A percentile compares a stretch with the other conserved stretches of the same genome.
Conservation (phyloP, 805 yeast species). For the Debaryomyces maramus region DNA sequence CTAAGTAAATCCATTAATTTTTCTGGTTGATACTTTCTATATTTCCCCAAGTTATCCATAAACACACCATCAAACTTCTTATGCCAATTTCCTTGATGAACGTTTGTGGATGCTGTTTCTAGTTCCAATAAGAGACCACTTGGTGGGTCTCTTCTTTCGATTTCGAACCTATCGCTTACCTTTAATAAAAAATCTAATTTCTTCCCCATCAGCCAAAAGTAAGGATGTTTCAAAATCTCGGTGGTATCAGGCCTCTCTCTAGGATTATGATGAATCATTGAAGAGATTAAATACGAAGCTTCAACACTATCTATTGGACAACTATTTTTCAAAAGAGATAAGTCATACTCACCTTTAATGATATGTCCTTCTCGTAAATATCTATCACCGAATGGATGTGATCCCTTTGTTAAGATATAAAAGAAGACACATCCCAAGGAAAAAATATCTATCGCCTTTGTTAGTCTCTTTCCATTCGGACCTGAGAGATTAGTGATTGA, state of each 20-base stretch:
- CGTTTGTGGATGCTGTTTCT: conserved; percentile 49
- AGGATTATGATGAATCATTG: conserved; percentile 75
- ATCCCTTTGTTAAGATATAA: conserved; percentile 78
- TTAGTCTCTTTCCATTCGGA: conserved; percentile 53
- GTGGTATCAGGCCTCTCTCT: conserved; percentile 67
- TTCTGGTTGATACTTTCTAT: conserved; percentile 79
- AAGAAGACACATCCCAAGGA: conserved; percentile 93
- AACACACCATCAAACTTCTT: conserved; percentile 66
- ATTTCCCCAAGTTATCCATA: conserved; percentile 83
- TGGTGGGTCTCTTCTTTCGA: conserved; percentile 80
- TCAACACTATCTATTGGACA: conserved; percentile 52
- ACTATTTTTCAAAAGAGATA: conserved; percentile 45
- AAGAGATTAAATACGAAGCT: conserved; percentile 66
- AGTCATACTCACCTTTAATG: conserved; percentile 59
- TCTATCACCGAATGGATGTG: conserved; percentile 94
- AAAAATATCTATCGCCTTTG: conserved; percentile 90
- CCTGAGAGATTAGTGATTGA: conserved; percentile 11
- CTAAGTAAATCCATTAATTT: conserved; percentile 83
- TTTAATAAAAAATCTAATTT: conserved; percentile 81
- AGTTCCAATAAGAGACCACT: conserved; percentile 55
- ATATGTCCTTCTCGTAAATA: conserved; percentile 88
- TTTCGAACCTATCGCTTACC: conserved; percentile 88
- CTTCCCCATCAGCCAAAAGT: conserved; percentile 75
- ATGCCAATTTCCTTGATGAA: conserved; percentile 76
- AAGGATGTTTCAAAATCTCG: conserved; percentile 76